Evolutionary conservation across 1,139 yeast genomes (phyloP).

Genomic region (Maudiozyma humilis): DNA sequence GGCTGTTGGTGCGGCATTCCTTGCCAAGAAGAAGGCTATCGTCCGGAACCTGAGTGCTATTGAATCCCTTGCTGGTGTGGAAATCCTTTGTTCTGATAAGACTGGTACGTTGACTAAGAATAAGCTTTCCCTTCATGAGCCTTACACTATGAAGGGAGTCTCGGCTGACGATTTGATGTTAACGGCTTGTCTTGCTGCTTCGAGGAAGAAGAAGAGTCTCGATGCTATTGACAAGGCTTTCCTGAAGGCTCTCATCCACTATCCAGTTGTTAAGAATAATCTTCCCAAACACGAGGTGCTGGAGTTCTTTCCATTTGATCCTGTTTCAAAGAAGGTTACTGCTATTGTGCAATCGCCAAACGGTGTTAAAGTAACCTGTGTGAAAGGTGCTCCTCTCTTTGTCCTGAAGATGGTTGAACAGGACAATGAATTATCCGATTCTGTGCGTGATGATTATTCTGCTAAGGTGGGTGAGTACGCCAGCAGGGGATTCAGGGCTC

Average conservation of each 20-base stretch:
- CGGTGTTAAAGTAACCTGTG: conserved; percentile 93
- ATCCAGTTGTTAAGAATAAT: conserved; percentile 93
- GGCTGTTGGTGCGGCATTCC: conserved; percentile 99
- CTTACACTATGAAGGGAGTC: conserved; percentile 98
- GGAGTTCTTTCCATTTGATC: conserved; percentile 96
- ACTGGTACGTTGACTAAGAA: conserved; percentile 99
- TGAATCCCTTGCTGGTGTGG: conserved; percentile 98
- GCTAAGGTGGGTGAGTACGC: conserved; percentile 96
- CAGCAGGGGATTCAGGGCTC: conserved; percentile 95
- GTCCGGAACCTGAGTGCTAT: conserved; percentile 97
- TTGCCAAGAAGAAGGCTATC: conserved; percentile 97
- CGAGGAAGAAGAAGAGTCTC: conserved; percentile 97
- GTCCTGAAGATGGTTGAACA: conserved; percentile 92
- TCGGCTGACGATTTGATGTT: conserved; percentile 95
- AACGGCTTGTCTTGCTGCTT: conserved; percentile 97
- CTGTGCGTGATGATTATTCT: conserved; percentile 87
- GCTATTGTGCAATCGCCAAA: conserved; percentile 92
- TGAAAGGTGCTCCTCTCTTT: conserved; percentile 95
- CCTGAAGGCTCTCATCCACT: conserved; percentile 75
- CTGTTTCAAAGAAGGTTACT: conserved; percentile 93
- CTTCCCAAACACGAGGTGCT: conserved; percentile 90
- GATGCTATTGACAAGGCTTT: conserved; percentile 97
- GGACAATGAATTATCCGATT: conserved; percentile 94
- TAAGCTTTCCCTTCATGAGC: conserved; percentile 93
- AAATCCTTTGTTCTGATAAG: conserved; percentile 96